Conservation (phyloP, 306 rosid species). For the Abrus pulchellus region DNA sequence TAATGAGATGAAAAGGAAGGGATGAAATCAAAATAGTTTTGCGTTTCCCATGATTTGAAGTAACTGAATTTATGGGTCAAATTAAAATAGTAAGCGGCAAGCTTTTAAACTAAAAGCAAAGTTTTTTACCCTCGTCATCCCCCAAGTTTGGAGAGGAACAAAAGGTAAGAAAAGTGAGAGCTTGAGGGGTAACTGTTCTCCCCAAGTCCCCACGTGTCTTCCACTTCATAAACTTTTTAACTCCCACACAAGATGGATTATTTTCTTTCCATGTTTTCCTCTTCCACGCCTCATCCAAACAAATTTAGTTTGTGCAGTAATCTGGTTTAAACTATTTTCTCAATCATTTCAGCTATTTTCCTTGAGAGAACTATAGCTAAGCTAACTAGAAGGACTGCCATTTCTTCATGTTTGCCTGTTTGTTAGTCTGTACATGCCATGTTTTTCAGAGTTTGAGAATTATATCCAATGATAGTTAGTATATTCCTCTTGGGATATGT, state of each 20-base stretch:
- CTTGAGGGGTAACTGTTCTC: neutral
- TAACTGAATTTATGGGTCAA: constrained; percentile 18
- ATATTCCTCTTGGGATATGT: neutral
- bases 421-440: constrained; percentile 25
- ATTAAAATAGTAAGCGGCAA: neutral
- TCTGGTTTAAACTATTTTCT: constrained; percentile 17
- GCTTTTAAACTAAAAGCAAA: neutral
- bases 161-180: neutral
- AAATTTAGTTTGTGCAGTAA: neutral
- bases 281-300: neutral
- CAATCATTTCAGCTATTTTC: constrained; percentile 4
- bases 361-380: constrained; percentile 23
- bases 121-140: neutral
- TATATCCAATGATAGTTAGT: neutral
- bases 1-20: constrained; percentile 7
- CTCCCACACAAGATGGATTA: neutral
- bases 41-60: constrained; percentile 25
- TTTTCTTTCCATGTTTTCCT: constrained; percentile 20
- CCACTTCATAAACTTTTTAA: neutral
- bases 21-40: neutral
- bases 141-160: neutral
- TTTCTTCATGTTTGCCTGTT: constrained; percentile 38
- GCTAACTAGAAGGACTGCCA: constrained; percentile 12
- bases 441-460: constrained; percentile 18
- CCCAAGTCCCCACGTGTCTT: neutral